phyloP scores from a whole-genome alignment of 2,329 filamentous ascomycete species.

The Aspergillus neoniger region DNA sequence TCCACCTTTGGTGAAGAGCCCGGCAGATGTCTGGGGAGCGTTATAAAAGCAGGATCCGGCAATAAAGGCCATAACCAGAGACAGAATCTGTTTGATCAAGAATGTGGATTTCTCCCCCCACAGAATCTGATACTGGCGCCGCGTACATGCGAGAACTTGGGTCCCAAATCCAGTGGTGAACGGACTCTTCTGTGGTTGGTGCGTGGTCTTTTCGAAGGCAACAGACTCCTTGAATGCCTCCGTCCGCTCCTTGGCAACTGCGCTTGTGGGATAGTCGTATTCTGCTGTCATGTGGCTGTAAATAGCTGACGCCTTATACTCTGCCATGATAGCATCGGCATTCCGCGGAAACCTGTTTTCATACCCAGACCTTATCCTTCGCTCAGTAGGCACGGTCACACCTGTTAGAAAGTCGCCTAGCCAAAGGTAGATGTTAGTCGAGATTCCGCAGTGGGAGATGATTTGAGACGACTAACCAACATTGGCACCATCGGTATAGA shows the following conservation, averaged over 20 bases:
- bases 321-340: slow-evolving; percentile 45
- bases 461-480: slow-evolving; percentile 41
- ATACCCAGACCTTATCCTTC: slow-evolving; percentile 44
- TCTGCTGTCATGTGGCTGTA: slow-evolving; percentile 56
- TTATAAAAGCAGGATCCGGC: slow-evolving; percentile 68
- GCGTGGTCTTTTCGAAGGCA: slow-evolving; percentile 56
- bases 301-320: slow-evolving; percentile 56
- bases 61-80: slow-evolving; percentile 61
- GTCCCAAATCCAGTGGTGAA: slow-evolving; percentile 55
- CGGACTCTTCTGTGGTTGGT: slow-evolving; percentile 55
- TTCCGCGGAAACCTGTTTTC: slow-evolving; percentile 47
- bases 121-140: slow-evolving; percentile 65
- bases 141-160: slow-evolving; percentile 59
- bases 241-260: slow-evolving; percentile 52
- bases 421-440: too few species aligned
- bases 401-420: slow-evolving; percentile 62
- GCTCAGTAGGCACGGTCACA: slow-evolving; percentile 58
- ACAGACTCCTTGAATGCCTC: slow-evolving; percentile 57
- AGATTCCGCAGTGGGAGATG: too few species aligned
- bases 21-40: slow-evolving; percentile 57
- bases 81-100: slow-evolving; percentile 61
- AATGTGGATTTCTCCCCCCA: slow-evolving; percentile 65
- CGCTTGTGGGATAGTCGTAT: slow-evolving; percentile 57
- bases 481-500: slow-evolving; percentile 62
- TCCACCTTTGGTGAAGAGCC: slow-evolving; percentile 64